Base-by-base conservation (phyloP, 2,329 filamentous ascomycete genomes). In the Talaromyces albobiverticillius region DNA sequence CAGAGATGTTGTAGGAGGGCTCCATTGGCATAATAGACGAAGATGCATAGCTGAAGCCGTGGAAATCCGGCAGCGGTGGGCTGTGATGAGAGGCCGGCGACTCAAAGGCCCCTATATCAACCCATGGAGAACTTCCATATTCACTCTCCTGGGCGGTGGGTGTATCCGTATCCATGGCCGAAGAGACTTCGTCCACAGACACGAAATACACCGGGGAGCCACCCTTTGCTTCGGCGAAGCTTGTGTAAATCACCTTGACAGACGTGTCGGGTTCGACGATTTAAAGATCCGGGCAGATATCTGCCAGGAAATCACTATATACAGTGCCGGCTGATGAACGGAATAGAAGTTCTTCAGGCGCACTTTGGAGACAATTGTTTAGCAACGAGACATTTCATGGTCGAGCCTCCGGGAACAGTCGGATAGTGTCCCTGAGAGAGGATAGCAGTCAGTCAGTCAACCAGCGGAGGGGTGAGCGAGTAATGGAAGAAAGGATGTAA, bases 31-130 rank as follows among this genome's bases (percentile, higher is more conserved):
- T 76, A 16, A 84, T 82, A 41, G 84, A 82, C 49, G 83, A 79
- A 73, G 84, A 63, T 25, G 79, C 78, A 71, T 87, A 91, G 55
- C 78, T 85, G 61, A 83, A 83, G 13, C 77, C 79, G 56, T 79
- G 76, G 66, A 89, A 90, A 61, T 89, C 87, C 38, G 84, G 78
- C 72, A 90, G 83, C 22, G 86, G 83, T 54, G 86, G 87, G 58
- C 86, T 83, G 61, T 85, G 84, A 64, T 89, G 88, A 23, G 52
- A 45, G 13, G 84, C 71, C 46, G 77, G 48, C 20, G 54, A 73
- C 56, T 75, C 73, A 59, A 78, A 79, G 32, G 62, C 60, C 54
- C 70, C 69, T 59, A 79, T 68, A 51, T 77, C 72, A 53, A 75
- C 68, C 76, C 77, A 78, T 54, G 71, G 70, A 51, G 71, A 70